Percentiles rank a stretch among this genome's conserved stretches.
Evolutionary conservation across 495 filamentous ascomycete species (phyloP).

Genomic region (Hypoxylon fragiforme): DNA sequence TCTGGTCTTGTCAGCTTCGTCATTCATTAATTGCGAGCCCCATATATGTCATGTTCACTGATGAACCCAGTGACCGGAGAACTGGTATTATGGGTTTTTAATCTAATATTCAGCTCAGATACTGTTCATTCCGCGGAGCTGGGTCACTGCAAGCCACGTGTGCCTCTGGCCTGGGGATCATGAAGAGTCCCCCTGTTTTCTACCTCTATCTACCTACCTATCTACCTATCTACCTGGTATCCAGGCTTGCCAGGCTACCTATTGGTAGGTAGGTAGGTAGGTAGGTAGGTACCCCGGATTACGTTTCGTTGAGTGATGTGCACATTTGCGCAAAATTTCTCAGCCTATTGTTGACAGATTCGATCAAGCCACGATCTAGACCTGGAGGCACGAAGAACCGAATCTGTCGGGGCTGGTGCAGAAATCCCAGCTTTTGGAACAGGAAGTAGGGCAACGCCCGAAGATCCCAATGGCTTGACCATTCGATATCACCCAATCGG

Average conservation of each 20-base stretch:
- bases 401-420: slow-evolving; percentile 12
- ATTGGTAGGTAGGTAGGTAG: too few species aligned
- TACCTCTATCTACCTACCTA: too few species aligned
- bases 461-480: slow-evolving; percentile 14
- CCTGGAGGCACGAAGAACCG: slow-evolving; percentile 4
- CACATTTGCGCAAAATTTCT: neutral
- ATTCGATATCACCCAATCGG: slow-evolving; percentile 4
- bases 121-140: slow-evolving; percentile 20
- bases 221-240: too few species aligned
- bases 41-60: neutral
- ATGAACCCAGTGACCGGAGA: neutral
- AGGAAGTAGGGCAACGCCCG: slow-evolving; percentile 1
- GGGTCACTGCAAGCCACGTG: slow-evolving; percentile 32
- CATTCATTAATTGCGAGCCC: neutral
- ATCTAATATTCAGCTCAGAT: slow-evolving; percentile 15
- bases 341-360: neutral
- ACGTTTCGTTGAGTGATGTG: slow-evolving; percentile 9
- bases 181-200: slow-evolving; percentile 8
- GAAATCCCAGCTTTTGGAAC: slow-evolving; percentile 1
- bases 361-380: slow-evolving; percentile 16
- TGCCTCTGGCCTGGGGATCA: slow-evolving; percentile 20
- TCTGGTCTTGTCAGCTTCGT: slow-evolving; percentile 8
- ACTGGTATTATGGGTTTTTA: slow-evolving; percentile 1
- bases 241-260: neutral
- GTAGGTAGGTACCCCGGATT: slow-evolving; percentile 25